Evolutionary conservation across 2,329 filamentous ascomycete species (phyloP), one percentile per base, ranked within the genome.

Genomic region (Acrodontium crateriforme): DNA sequence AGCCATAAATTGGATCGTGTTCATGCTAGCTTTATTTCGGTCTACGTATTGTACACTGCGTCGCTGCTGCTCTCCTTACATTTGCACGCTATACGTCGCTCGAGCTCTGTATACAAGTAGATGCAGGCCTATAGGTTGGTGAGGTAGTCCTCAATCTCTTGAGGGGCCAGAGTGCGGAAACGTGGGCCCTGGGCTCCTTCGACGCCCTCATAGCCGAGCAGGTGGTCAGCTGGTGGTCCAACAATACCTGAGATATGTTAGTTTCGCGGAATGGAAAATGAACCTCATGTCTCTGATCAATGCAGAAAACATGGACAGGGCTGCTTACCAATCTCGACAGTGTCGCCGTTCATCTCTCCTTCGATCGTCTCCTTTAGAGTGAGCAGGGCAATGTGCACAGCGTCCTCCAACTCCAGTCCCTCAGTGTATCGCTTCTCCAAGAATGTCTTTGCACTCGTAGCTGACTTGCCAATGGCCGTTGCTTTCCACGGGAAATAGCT

Each of bases 401-500:
- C 89, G 59, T 98, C 89, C 61, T 98, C 89, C 39, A 98, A 66
- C 68, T 98, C 89, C 52, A 98, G 62, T 21, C 85, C 85, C 54
- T 98, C 89, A 4, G 85, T 94, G 63, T 95, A 98, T 60, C 89
- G 71, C 76, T 98, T 98, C 70, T 98, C 89, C 54, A 98, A 61
- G 65, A 98, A 98, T 0, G 89, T 98, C 74, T 98, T 98, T 31
- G 89, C 89, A 49, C 84, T 92, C 21, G 89, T 93, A 29, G 89
- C 89, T 53, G 85, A 92, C 73, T 98, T 98, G 51, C 89, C 89
- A 51, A 98, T 98, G 28, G 89, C 89, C 26, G 89, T 98, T 22
- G 89, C 89, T 68, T 98, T 98, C 89, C 89, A 98, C 3, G 89
- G 89, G 57, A 94, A 98, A 57, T 98, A 98, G 56, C 82, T 92